phyloP scores from a whole-genome alignment of 2,329 filamentous ascomycete genomes.

The Beauveria medogensis region DNA sequence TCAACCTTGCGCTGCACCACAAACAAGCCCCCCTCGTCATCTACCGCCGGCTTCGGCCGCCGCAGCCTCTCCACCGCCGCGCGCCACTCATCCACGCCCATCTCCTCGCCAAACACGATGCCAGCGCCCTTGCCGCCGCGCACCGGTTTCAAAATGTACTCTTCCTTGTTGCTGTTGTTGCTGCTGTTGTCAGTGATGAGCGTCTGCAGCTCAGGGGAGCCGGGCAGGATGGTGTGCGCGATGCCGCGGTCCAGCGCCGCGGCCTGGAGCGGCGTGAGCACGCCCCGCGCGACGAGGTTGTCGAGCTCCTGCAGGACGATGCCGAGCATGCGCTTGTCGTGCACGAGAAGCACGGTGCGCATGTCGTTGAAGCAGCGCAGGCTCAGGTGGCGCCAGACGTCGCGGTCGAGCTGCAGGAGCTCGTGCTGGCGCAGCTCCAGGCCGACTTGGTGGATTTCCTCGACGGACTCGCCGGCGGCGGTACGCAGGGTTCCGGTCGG shows the following conservation, averaged over 20 bases:
- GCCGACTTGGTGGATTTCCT: constrained; percentile 29
- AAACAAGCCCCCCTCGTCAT: constrained; percentile 4
- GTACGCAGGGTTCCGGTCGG: constrained; percentile 9
- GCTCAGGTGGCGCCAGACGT: constrained; percentile 27
- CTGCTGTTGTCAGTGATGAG: constrained; percentile 15
- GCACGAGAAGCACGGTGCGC: constrained; percentile 30
- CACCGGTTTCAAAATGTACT: constrained; percentile 30
- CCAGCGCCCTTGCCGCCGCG: constrained; percentile 31
- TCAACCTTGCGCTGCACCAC: constrained; percentile 25
- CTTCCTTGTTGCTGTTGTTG: constrained; percentile 5
- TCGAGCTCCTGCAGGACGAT: constrained; percentile 28
- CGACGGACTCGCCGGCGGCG: constrained; percentile 19
- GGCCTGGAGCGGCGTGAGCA: constrained; percentile 22
- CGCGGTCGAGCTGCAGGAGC: constrained; percentile 21
- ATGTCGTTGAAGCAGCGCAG: constrained; percentile 33
- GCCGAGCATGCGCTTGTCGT: constrained; percentile 36
- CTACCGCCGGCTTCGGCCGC: neutral
- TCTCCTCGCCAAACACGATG: constrained; percentile 31
- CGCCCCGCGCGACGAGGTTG: constrained; percentile 17
- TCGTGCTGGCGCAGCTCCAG: constrained; percentile 33
- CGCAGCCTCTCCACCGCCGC: constrained; percentile 16
- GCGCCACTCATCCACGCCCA: constrained; percentile 11
- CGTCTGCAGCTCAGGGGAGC: constrained; percentile 18
- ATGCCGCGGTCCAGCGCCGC: constrained; percentile 20
- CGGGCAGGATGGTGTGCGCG: constrained; percentile 27